Base-by-base conservation (phyloP, 192 early-diverging fungal species). In the Umbelopsis isabellina region DNA sequence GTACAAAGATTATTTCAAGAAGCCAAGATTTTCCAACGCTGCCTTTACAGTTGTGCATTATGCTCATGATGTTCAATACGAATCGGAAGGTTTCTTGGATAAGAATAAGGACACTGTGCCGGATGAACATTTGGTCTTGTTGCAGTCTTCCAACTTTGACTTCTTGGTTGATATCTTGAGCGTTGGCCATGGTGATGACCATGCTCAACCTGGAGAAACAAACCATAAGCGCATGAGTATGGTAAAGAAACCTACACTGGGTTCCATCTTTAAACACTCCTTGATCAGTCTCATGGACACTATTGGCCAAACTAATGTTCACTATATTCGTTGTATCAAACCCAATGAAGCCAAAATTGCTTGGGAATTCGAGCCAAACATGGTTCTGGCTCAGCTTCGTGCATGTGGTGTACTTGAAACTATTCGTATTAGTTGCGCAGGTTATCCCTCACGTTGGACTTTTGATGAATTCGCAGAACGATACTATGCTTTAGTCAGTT, bases 351-450 rank as follows among this genome's bases (percentile, higher is more conserved):
- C 88, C 53, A 99, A 99, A 78, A 83, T 84, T 2, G 89, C 96
- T 15, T 99, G 96, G 89, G 86, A 70, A 37, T 98, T 97, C 75
- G 97, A 99, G 72, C 91, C 97, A 27, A 90, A 89, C 20, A 96
- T 97, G 93, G 95, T 98, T 44, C 82, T 99, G 4, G 79, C 90
- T 23, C 97, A 99, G 80, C 81, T 99, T 64, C 91, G 97, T 61
- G 98, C 98, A 23, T 99, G 98, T 81, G 98, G 98, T 88, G 98
- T 99, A 30, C 79, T 99, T 12, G 98, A 99, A 85, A 99, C 98
- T 10, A 99, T 99, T 80, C 91, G 96, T 45, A 99, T 99, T 83
- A 93, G 91, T 77, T 97, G 95, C 75, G 97, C 97, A 5, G 98
- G 98, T 33, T 99, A 99, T 75, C 98, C 98, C 8, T 92, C 92